These are phyloP conservation scores for Przewalskia tangutica DNA, from an alignment of 257 asterid genomes.

Conservation along the genomic window DNA sequence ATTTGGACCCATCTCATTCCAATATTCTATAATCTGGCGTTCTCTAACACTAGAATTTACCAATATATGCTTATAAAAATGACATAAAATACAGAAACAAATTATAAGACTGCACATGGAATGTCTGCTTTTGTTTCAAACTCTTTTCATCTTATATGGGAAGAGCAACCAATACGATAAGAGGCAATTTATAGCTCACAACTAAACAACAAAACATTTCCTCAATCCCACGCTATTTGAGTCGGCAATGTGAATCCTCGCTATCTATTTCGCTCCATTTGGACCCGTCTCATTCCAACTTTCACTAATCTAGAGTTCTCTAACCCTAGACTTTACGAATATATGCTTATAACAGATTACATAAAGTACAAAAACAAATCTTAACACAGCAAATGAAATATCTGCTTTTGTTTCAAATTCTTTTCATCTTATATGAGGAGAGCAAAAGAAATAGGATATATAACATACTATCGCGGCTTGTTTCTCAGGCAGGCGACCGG, in stretches of 20 bases:
- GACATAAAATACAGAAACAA: background rate
- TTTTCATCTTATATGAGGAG: background rate
- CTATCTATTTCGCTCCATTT: background rate
- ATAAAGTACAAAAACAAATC: background rate
- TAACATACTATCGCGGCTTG: conserved; percentile 72
- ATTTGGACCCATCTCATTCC: background rate
- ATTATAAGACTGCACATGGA: background rate
- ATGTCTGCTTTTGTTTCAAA: background rate
- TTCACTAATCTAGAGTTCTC: background rate
- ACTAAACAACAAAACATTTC: no score
- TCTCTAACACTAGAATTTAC: background rate
- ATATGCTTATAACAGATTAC: no score
- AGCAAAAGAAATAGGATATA: background rate
- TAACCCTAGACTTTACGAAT: background rate
- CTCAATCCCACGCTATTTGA: no score
- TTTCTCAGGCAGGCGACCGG: conserved; percentile 45
- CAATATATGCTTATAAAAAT: background rate
- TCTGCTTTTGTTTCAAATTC: background rate
- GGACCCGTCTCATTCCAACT: background rate
- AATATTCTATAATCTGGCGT: background rate
- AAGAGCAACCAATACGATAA: background rate
- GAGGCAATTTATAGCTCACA: background rate
- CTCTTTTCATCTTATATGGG: background rate
- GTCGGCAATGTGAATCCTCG: background rate
- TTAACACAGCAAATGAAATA: background rate